Base-by-base conservation (phyloP, 1,284 basidiomycete species). In the Blastosporella zonata region DNA sequence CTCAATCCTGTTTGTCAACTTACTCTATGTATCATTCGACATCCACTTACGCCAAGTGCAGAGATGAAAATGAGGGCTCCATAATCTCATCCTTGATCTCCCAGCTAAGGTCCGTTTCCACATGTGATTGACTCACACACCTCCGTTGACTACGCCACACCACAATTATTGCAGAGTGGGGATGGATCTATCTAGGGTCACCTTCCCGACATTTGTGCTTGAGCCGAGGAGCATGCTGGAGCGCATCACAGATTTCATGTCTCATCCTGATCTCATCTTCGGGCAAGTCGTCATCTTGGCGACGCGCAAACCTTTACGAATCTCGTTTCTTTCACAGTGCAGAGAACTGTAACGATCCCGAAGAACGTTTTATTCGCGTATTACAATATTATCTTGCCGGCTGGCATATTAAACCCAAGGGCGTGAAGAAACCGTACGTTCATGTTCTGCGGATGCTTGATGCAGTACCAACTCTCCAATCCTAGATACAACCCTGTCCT, bases 371-470 rank as follows among this genome's bases (percentile, higher is more conserved):
- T 68, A 77, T 97, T 55, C 81, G 87, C 49, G 91, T 98, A 3
- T 78, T 97, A 43, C 87, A 91, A 49, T 98, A 97, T 69, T 99
- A 98, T 66, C 84, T 98, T 37, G 90, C 92, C n/a, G 96, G 96
- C 37, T 99, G 96, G 96, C 97, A 99, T 70, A 97, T 98, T 73
- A 98, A 99, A 72, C 95, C 96, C 34, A 97, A 94, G 70, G 96
- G 96, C 47, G 97, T 99, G 56, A 99, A 99, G 87, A 99, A 99
- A 74, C 96, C 96, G 81, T 94, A 62, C 69, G 87, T 75, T 48
- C 37, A 33, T 39, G 31, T 23, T 22, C 38, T 35, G 40, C 28
- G 41, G 20, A 37, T 52, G 27, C 2, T 23, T 12, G 28, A n/a
- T 33, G 46, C 33, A 33, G 31, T 38, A 37, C 31, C 25, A 23